Evolutionary conservation across 2,329 filamentous ascomycete genomes (phyloP).

Genomic region (Phialemonium atrogriseum): DNA sequence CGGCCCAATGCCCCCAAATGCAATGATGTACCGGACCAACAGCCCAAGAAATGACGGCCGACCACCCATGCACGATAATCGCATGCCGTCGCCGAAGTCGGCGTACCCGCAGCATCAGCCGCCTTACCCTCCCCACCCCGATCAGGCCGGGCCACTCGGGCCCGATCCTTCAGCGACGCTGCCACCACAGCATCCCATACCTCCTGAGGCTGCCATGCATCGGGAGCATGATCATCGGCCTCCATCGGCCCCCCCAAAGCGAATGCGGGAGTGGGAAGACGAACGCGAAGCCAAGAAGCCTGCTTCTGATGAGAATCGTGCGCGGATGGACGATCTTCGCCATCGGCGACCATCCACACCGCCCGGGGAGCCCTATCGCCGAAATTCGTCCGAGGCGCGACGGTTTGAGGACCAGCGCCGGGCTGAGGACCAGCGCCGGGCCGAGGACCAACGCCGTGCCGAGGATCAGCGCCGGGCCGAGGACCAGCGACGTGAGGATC

Average conservation of each 20-base stretch:
- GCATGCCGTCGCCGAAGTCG: slow-evolving; percentile 85
- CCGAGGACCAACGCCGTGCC: slow-evolving; percentile 50
- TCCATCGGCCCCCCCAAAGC: slow-evolving; percentile 71
- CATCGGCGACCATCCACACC: slow-evolving; percentile 74
- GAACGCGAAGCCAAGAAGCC: slow-evolving; percentile 74
- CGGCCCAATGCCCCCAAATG: slow-evolving; percentile 37
- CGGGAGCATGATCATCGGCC: slow-evolving; percentile 65
- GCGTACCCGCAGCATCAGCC: slow-evolving; percentile 71
- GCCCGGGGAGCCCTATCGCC: slow-evolving; percentile 59
- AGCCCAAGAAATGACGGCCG: slow-evolving; percentile 81
- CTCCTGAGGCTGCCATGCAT: slow-evolving; percentile 59
- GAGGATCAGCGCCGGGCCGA: slow-evolving; percentile 46
- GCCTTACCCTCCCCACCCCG: slow-evolving; percentile 64
- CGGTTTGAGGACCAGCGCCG: slow-evolving; percentile 59
- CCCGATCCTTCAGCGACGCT: slow-evolving; percentile 57
- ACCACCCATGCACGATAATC: slow-evolving; percentile 66
- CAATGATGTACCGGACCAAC: slow-evolving; percentile 65
- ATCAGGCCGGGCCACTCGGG: slow-evolving; percentile 55
- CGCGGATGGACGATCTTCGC: slow-evolving; percentile 75
- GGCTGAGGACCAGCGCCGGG: slow-evolving; percentile 44
- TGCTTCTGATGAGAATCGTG: slow-evolving; percentile 78
- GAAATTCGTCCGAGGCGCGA: slow-evolving; percentile 66
- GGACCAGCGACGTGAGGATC: slow-evolving; percentile 51
- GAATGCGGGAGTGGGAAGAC: slow-evolving; percentile 88
- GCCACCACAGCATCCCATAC: slow-evolving; percentile 41